These are phyloP conservation scores for Neofusicoccum ribis DNA, from an alignment of 2,329 filamentous ascomycete species.

Conservation along the genomic window DNA sequence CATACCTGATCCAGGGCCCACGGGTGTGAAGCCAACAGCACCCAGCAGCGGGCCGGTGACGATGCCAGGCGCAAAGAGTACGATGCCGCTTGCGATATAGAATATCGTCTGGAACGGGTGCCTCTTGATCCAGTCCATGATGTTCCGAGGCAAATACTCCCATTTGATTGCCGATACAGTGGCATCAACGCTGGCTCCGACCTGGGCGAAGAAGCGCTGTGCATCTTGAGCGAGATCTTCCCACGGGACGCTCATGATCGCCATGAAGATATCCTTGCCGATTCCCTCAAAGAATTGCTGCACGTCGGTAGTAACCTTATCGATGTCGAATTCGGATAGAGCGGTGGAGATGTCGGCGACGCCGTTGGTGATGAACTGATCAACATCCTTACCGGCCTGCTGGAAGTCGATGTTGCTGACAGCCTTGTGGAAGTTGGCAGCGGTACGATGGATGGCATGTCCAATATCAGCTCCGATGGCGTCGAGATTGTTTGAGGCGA, in stretches of 20 bases:
- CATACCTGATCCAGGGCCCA: constrained; percentile 28
- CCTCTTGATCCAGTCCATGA: constrained; percentile 16
- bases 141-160: background rate
- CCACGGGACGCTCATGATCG: background rate
- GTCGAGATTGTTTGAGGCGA: background rate
- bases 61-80: constrained; percentile 27
- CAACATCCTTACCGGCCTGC: background rate
- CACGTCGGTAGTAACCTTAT: background rate
- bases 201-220: background rate
- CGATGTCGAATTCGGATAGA: no score
- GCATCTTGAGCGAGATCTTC: background rate
- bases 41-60: constrained; percentile 28
- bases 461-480: background rate
- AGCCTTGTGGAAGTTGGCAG: background rate
- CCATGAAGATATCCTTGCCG: background rate
- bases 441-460: background rate
- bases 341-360: background rate
- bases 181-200: background rate
- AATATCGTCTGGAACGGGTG: constrained; percentile 30
- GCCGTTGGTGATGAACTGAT: background rate
- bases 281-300: background rate
- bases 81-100: constrained; percentile 27
- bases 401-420: background rate
- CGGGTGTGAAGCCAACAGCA: constrained; percentile 26
- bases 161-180: background rate